Conservation (phyloP, 2,329 filamentous ascomycete genomes). For the Hymenoscyphus occultus region DNA sequence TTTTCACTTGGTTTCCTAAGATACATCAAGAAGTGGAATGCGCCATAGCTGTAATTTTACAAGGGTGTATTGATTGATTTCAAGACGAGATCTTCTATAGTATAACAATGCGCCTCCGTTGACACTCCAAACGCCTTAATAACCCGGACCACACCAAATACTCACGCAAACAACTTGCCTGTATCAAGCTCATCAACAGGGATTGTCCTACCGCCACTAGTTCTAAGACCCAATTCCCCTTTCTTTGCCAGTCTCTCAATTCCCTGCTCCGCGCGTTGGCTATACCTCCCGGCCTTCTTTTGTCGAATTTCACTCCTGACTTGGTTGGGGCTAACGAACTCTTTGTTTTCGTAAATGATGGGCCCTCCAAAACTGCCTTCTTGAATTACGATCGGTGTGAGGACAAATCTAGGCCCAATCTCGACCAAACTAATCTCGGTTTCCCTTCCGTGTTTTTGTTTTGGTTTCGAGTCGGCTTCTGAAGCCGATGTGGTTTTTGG, state of each 20-base stretch:
- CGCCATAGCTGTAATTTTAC: background rate
- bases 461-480: constrained; percentile 44
- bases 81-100: background rate
- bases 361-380: constrained; percentile 94
- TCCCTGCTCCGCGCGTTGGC: constrained; percentile 69
- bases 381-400: constrained; percentile 92
- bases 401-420: constrained; percentile 88
- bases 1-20: no score
- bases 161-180: constrained; percentile 68
- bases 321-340: constrained; percentile 96
- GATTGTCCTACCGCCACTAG: constrained; percentile 59
- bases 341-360: constrained; percentile 97
- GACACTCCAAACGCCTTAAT: constrained; percentile 9
- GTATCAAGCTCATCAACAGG: constrained; percentile 72
- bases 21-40: background rate
- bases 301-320: constrained; percentile 77
- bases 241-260: constrained; percentile 72
- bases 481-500: constrained; percentile 42
- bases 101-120: background rate
- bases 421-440: constrained; percentile 83
- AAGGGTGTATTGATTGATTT: background rate
- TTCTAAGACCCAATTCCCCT: constrained; percentile 71
- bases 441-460: constrained; percentile 54
- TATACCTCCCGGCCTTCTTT: constrained; percentile 75
- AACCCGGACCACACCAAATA: background rate